Evolutionary conservation across 192 early-diverging fungal species (phyloP), one percentile per base, ranked within the genome.

Genomic region (Chytriomyces confervae): DNA sequence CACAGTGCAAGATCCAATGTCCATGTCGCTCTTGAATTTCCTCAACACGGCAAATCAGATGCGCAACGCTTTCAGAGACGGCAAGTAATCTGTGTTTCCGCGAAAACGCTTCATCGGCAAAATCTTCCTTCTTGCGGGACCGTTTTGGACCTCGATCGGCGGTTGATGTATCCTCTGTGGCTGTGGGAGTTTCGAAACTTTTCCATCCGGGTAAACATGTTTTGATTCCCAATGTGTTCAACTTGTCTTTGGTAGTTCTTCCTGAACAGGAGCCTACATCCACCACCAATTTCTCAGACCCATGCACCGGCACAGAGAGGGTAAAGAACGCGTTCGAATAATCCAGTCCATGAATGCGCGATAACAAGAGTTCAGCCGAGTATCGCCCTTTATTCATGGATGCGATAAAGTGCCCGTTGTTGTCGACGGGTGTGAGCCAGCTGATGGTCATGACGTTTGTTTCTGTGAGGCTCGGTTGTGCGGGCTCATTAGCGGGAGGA

Each of bases 381-480:
- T 72, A 69, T 2, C 84, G 81, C 11, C 23, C 78, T 5, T 36
- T n/a, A 9, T 85, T 85, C 69, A 85, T 83, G 18, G 84, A 85
- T 69, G 61, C 23, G 78, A 61, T 64, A 83, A 81, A 65, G 65
- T 62, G 27, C 74, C 84, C 80, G 36, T 79, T 49, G 75, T 85
- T 85, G 66, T 85, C 84, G 43, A 81, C 69, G n/a, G 72, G 23
- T 2, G 84, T 83, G 16, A 85, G 66, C 84, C 84, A 85, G 5
- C 77, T 74, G 5, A 85, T 78, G 23, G 82, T 85, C 84, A 85
- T 85, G 46, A 81, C 74, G 61, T 83, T 85, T n/a, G 81, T 57
- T 8, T 24, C 27, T 43, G 50, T 47, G 36, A 36, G 36, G 36
- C 36, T 36, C 36, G 36, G 36, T 36, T 36, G 36, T 36, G 36